A percentile compares a stretch with the other conserved stretches of the same genome.
These are phyloP conservation scores for Exophiala xenobiotica DNA, from an alignment of 2,329 filamentous ascomycete genomes.

Conservation along the genomic window DNA sequence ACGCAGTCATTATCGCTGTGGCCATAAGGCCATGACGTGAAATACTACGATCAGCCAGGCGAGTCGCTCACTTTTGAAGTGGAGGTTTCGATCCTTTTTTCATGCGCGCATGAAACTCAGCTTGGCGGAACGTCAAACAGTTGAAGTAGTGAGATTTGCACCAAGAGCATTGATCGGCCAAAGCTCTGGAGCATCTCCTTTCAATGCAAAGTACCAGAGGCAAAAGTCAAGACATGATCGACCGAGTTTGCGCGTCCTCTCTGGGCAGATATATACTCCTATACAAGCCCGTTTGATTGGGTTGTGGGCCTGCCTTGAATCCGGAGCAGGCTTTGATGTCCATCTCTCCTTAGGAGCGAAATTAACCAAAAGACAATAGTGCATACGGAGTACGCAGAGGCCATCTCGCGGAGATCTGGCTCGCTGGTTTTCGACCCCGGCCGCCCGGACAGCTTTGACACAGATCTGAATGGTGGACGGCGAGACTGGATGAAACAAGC, in stretches of 20 bases:
- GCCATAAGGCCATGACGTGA: too few species aligned
- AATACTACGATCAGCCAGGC: too few species aligned
- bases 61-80: too few species aligned
- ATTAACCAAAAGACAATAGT: too few species aligned
- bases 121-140: not conserved
- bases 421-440: too few species aligned
- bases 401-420: too few species aligned
- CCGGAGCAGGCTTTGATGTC: not conserved
- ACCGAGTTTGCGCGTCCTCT: not conserved
- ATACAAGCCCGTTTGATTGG: not conserved
- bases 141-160: not conserved
- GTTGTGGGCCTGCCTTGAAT: not conserved
- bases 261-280: not conserved
- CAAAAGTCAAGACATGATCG: not conserved
- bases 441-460: not conserved
- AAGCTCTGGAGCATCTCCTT: not conserved
- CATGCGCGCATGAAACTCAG: not conserved
- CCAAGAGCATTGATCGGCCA: not conserved
- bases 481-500: slow-evolving; percentile 16
- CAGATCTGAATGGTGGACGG: not conserved
- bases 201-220: not conserved
- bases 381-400: too few species aligned
- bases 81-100: not conserved
- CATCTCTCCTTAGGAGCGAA: not conserved
- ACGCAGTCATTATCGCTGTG: too few species aligned